Base-by-base conservation (phyloP, 2,329 filamentous ascomycete species). In the Ceratocystis alfenasii region DNA sequence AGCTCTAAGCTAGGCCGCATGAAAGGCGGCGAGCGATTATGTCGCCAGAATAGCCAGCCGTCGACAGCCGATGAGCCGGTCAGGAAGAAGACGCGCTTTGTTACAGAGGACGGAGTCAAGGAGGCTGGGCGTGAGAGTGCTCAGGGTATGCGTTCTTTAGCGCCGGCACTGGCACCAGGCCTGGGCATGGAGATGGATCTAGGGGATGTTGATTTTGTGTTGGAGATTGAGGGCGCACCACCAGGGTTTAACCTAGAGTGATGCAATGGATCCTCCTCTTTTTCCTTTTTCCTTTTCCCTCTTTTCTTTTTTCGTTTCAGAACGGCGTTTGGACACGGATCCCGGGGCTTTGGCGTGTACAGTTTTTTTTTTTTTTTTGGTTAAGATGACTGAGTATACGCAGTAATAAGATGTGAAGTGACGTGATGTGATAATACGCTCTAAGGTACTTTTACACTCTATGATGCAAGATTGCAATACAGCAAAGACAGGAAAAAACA, bases 31-130 rank as follows among this genome's bases (percentile, higher is more conserved):
- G 82, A 84, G 73, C 80, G 77, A 69, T 71, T 83, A 20, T 41
- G 63, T 71, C 72, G 25, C 50, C 6, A 60, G 70, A 70, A 33
- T 71, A 72, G 41, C 72, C 73, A 66, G 65, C 59, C 69, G 77
- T 77, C 74, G 75, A 41, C 53, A 5, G 48, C 10, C 30, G 61
- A 44, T 22, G 53, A 57, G 62, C 83, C 83, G 0, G 80, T 84
- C 41, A 79, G 82, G 70, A 87, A 90, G 76, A 90, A 89, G 79
- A 91, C 88, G 63, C 80, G 88, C n/a, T 91, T 92, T 72, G 81
- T 91, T 50, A 90, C 88, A 30, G 84, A 85, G 53, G 89, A 87
- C 73, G 88, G 88, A 0, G 91, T 92, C 68, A 82, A 85, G 65
- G 87, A 90, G 74, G 88, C 88, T 3, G 88, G 88, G 0, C 79